A percentile compares a stretch with the other conserved stretches of the same genome.
Conservation (phyloP, 768 basidiomycete species). For the Calocybe gangraenosa region DNA sequence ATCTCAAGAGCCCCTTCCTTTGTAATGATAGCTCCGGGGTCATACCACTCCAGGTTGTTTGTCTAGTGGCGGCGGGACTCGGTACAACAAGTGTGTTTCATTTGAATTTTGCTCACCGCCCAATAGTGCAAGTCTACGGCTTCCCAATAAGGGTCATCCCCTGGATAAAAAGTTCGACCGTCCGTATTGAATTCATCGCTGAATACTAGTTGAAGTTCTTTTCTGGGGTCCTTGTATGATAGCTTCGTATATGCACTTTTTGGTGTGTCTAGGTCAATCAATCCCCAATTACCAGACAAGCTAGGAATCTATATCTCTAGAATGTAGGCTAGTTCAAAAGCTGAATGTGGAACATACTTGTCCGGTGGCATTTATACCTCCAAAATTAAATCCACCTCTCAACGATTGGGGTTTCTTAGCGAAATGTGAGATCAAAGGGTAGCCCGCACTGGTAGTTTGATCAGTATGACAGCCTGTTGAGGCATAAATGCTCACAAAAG, state of each 20-base stretch:
- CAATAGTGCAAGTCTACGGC: slow-evolving; percentile 72
- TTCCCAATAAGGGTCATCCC: slow-evolving; percentile 71
- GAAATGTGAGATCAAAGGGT: slow-evolving; percentile 59
- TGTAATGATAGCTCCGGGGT: slow-evolving; percentile 63
- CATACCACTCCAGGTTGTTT: slow-evolving; percentile 71
- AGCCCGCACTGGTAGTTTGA: slow-evolving; percentile 46
- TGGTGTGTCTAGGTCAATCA: slow-evolving; percentile 77
- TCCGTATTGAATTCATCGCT: slow-evolving; percentile 66
- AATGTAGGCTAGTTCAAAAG: not conserved
- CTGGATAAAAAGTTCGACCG: slow-evolving; percentile 40
- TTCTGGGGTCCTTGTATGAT: slow-evolving; percentile 68
- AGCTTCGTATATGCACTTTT: slow-evolving; percentile 49
- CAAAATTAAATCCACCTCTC: slow-evolving; percentile 65
- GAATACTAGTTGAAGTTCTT: slow-evolving; percentile 52
- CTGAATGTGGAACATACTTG: slow-evolving; percentile 37
- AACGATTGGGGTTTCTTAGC: slow-evolving; percentile 38
- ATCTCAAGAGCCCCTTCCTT: slow-evolving; percentile 63
- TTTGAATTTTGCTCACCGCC: slow-evolving; percentile 29
- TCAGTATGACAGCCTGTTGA: not conserved
- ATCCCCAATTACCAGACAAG: slow-evolving; percentile 58
- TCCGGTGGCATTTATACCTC: slow-evolving; percentile 73
- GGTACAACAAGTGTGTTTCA: not conserved
- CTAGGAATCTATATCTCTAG: slow-evolving; percentile 41
- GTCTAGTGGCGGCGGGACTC: not conserved
- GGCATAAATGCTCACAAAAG: slow-evolving; percentile 48